Conservation (phyloP, 352 stramenopile species). For the Phytopythium ostracodes region DNA sequence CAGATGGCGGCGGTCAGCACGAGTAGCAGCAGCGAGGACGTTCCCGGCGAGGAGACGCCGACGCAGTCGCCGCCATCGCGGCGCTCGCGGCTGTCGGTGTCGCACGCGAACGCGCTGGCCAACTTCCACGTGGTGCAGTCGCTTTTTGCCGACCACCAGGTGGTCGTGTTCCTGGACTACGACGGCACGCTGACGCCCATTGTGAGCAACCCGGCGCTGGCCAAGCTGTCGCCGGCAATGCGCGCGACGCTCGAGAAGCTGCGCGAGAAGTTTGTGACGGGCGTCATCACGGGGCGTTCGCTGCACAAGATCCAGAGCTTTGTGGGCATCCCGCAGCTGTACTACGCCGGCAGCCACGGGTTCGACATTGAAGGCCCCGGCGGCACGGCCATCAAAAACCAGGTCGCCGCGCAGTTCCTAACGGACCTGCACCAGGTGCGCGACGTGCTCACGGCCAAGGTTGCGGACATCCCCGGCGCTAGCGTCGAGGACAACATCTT, state of each 20-base stretch:
- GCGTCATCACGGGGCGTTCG: slow-evolving; percentile 83
- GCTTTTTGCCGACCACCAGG: slow-evolving; percentile 46
- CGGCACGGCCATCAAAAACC: slow-evolving; percentile 78
- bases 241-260: slow-evolving; percentile 75
- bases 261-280: slow-evolving; percentile 75
- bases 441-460: slow-evolving; percentile 37
- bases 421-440: slow-evolving; percentile 54
- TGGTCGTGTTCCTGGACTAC: slow-evolving; percentile 89
- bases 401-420: slow-evolving; percentile 76
- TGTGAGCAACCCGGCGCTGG: slow-evolving; percentile 80
- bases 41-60: slow-evolving; percentile 8
- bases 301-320: slow-evolving; percentile 89
- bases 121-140: slow-evolving; percentile 60
- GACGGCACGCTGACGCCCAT: slow-evolving; percentile 89
- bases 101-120: slow-evolving; percentile 64
- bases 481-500: slow-evolving; percentile 90
- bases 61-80: slow-evolving; percentile 9
- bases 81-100: slow-evolving; percentile 54
- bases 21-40: neutral
- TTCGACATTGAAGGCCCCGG: slow-evolving; percentile 87
- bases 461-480: slow-evolving; percentile 49
- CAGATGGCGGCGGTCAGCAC: neutral
- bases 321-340: slow-evolving; percentile 82
- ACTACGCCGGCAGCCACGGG: slow-evolving; percentile 88
- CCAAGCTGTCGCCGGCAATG: slow-evolving; percentile 60